Evolutionary conservation across 83 land plant genomes (phyloP), one percentile per base, ranked within the genome.

Genomic region (Thuja plicata): DNA sequence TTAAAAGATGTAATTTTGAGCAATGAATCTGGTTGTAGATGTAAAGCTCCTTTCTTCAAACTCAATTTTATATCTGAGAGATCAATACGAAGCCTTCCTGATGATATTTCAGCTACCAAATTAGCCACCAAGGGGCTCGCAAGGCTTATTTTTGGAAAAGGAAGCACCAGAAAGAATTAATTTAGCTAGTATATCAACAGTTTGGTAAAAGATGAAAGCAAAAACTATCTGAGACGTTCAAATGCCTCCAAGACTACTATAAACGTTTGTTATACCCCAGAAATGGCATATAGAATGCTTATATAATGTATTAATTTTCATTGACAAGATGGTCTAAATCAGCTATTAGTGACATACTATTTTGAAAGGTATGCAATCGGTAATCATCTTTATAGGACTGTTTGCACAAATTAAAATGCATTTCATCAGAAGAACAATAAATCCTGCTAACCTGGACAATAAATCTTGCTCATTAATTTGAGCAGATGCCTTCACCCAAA

Each of bases 361-460:
- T 62, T 62, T 62, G 70, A 62, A 24, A 62, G 70, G 70, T 62
- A 66, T 24, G n/a, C 30, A 66, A 79, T 38, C 27, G 3, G 21
- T 40, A 9, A 3, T 79, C 41, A 24, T 84, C 37, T 50, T 32
- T 52, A 50, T 50, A 52, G 86, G 86, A 13, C 50, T 84, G 57
- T 52, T 84, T 78, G n/a, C 37, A 21, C 19, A 50, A 32, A 17
- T 34, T 50, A 13, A 52, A 34, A 52, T 52, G 35, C 8, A 52
- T 50, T 30, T 84, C 60, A 15, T 50, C 17, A 52, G 16, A 50
- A 48, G 21, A 84, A 84, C 55, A 50, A 78, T 34, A 66, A 66
- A 66, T 27, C 21, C 52, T 84, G 21, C 62, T 48, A 50, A 84
- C 86, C 86, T 84, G 86, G 86, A 84, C 12, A 52, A 84, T 52